Evolutionary conservation across 495 filamentous ascomycete species (phyloP), one percentile per base, ranked within the genome.

Genomic region (Penicillium egyptiacum): DNA sequence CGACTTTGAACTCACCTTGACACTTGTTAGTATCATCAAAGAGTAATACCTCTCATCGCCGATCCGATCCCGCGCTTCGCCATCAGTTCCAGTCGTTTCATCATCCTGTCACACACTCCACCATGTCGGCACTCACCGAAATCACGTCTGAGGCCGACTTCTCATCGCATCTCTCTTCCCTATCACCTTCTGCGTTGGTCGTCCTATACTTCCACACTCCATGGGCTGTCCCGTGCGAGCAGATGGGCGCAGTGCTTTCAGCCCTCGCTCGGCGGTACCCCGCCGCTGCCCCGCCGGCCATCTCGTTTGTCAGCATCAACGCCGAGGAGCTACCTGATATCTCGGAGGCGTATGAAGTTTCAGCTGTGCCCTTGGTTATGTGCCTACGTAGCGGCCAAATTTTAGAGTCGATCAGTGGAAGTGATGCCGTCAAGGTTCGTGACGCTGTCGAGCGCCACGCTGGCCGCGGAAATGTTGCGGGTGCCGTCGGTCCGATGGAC

Each of bases 151-250:
- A 88, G 56, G 73, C 79, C 55, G 82, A 82, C 60, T 98, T 94
- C 83, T 70, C 80, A 37, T 62, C 80, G 33, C 79, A 88, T 68
- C 69, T 89, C 53, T 71, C 79, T 47, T 77, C 85, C 19, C 80
- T 92, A 16, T 83, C 89, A 0, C 62, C 85, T 5, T 79, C 85
- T 6, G 80, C 88, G 11, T 82, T 96, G 35, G 75, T 89, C 47
- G 83, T 96, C 62, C 82, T 96, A 63, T 96, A 91, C 70, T 98
- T 98, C 78, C 87, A 96, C 74, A 89, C 95, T 0, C 88, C 91
- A 64, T 98, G 95, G 94, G 94, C 95, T n/a, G 90, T 89, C 28
- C 94, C 92, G 12, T 98, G 94, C 78, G 81, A 88, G 52, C 92
- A 96, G 74, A 96, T 96, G 92, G 82, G 83, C 60, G 86, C 83